A percentile compares a stretch with the other conserved stretches of the same genome.
Conservation (phyloP, 1,139 yeast species). For the Taiozyma sp. region DNA sequence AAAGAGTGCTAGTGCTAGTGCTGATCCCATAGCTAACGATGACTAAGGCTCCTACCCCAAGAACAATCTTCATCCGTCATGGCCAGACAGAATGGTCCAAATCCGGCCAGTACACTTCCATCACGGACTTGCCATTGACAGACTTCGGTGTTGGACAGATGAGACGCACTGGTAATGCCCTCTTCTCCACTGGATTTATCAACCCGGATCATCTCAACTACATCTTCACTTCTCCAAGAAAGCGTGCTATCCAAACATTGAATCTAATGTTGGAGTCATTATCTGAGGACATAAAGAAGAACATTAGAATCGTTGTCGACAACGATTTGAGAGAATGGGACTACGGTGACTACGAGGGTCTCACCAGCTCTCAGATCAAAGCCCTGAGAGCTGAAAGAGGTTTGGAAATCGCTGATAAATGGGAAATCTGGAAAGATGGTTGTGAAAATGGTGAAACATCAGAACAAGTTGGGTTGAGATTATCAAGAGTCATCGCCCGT, state of each 20-base stretch:
- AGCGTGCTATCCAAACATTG: conserved; percentile 71
- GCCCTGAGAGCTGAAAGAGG: conserved; percentile 57
- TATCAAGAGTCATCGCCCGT: conserved; percentile 62
- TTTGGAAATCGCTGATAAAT: conserved; percentile 45
- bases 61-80: conserved; percentile 77
- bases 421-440: conserved; percentile 91
- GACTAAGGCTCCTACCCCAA: conserved; percentile 44
- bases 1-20: background rate
- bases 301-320: conserved; percentile 46
- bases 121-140: conserved; percentile 76
- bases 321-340: conserved; percentile 89
- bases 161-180: conserved; percentile 61
- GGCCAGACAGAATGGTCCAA: conserved; percentile 95
- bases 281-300: conserved; percentile 39
- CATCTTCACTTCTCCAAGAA: conserved; percentile 74
- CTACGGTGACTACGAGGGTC: conserved; percentile 92
- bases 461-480: conserved; percentile 56
- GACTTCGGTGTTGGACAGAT: conserved; percentile 73
- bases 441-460: conserved; percentile 85
- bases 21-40: conserved; percentile 5
- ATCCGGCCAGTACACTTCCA: conserved; percentile 85
- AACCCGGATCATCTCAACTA: conserved; percentile 58
- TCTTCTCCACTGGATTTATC: conserved; percentile 59
- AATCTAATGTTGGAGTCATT: conserved; percentile 48
- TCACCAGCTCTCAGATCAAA: conserved; percentile 62